Base-by-base conservation (phyloP, 2,329 filamentous ascomycete genomes). In the Aspergillus clavatus region DNA sequence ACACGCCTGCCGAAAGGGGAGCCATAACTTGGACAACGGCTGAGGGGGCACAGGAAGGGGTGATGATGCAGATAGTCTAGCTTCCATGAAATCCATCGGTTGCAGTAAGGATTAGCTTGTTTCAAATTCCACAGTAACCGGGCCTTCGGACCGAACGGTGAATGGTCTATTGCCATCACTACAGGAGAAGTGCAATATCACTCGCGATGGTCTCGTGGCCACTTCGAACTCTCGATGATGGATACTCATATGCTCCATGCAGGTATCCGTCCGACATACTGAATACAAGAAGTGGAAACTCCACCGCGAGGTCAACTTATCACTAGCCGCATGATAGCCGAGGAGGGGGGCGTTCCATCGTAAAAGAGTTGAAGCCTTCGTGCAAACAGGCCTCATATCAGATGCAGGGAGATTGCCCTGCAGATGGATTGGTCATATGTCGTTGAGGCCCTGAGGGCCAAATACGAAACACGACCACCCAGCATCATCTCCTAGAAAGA, bases 201-300 rank as follows among this genome's bases (percentile, higher is more conserved):
- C 38, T 55, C 51, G 24, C 33, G 24, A 45, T 45, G 50, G 40
- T 43, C 45, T 46, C 16, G 28, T 51, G 35, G 39, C 51, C 48
- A 48, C 46, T 54, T 23, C 28, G 33, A 35, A 45, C 19, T 44
- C 26, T 31, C 38, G 40, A 22, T 24, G n/a, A 45, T 42, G 22
- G 38, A 42, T 38, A 29, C 19, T 26, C 26, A 21, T 7, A 31
- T 43, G 42, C 29, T 48, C n/a, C 43, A 52, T 54, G 62, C 56
- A 58, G 38, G 53, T 54, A 59, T 46, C 59, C 62, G 60, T 44
- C 19, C 14, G 44, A 37, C 38, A 46, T 41, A 44, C 43, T 39
- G 23, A 24, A 8, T 24, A 24, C 23, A 24, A 52, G 36, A 26
- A 33, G 28, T 42, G 39, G 43, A 19, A 43, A 40, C 23, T 33